phyloP scores from a whole-genome alignment of 805 yeast genomes.

The Maudiozyma turicensis region DNA sequence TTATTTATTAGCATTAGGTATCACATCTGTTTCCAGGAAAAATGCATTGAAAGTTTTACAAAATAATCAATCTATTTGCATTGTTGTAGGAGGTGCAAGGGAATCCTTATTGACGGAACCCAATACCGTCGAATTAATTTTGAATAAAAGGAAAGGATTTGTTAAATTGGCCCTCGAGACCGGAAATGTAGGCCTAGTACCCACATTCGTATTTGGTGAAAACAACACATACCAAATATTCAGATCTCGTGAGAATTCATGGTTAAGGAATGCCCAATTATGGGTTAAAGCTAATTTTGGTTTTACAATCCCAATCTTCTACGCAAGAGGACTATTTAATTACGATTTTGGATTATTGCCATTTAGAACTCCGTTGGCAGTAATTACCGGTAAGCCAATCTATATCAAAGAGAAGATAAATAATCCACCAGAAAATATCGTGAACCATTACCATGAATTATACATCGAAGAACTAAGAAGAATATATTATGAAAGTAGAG shows the following conservation, averaged over 20 bases:
- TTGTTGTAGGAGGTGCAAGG: slow-evolving; percentile 94
- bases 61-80: slow-evolving; percentile 66
- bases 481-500: slow-evolving; percentile 60
- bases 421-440: slow-evolving; percentile 37
- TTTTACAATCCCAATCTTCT: slow-evolving; percentile 83
- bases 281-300: slow-evolving; percentile 65
- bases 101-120: slow-evolving; percentile 67
- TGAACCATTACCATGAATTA: slow-evolving; percentile 61
- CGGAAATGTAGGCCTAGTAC: slow-evolving; percentile 74
- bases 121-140: slow-evolving; percentile 52
- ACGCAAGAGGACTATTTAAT: slow-evolving; percentile 86
- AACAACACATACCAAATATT: slow-evolving; percentile 50
- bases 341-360: slow-evolving; percentile 90
- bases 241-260: slow-evolving; percentile 35
- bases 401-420: slow-evolving; percentile 39
- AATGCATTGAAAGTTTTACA: slow-evolving; percentile 58
- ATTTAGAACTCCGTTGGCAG: slow-evolving; percentile 65
- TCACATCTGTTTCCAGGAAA: slow-evolving; percentile 70
- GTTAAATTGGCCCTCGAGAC: slow-evolving; percentile 74
- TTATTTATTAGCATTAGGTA: slow-evolving; percentile 69
- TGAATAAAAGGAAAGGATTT: slow-evolving; percentile 78
- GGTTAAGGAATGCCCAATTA: slow-evolving; percentile 49
- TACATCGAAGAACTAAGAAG: slow-evolving; percentile 56
- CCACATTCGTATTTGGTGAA: slow-evolving; percentile 88
- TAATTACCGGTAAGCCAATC: slow-evolving; percentile 67